Evolutionary conservation across 129 eudicot genomes (phyloP).

Genomic region (Flaveria bidentis): DNA sequence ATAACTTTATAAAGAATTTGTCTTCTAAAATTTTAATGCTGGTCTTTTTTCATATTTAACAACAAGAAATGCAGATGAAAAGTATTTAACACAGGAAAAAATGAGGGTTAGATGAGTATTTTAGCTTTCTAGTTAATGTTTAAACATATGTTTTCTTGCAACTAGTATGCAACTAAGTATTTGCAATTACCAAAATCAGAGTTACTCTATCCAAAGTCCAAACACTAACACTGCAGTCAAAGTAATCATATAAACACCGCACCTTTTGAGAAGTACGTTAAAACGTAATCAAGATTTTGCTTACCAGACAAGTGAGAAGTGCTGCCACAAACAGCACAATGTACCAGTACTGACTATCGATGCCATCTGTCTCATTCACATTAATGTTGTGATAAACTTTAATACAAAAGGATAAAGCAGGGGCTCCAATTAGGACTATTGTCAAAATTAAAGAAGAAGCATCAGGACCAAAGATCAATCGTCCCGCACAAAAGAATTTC

Average conservation of each 20-base stretch:
- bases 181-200: neutral
- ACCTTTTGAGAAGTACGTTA: slow-evolving; percentile 16
- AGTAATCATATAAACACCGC: neutral
- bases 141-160: neutral
- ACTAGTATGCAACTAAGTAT: neutral
- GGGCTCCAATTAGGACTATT: slow-evolving; percentile 58
- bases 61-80: neutral
- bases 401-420: slow-evolving; percentile 66
- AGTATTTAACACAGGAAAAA: neutral
- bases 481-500: slow-evolving; percentile 84
- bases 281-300: slow-evolving; percentile 21
- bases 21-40: neutral
- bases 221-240: no score
- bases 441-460: slow-evolving; percentile 69
- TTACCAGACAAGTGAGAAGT: slow-evolving; percentile 67
- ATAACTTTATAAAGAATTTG: neutral
- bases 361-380: slow-evolving; percentile 28
- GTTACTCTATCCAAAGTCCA: no score
- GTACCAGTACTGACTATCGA: slow-evolving; percentile 51
- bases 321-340: slow-evolving; percentile 55
- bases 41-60: neutral
- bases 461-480: slow-evolving; percentile 96
- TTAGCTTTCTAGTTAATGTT: no score
- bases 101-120: no score
- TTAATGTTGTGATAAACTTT: slow-evolving; percentile 44